A percentile compares a stretch with the other conserved stretches of the same genome.
Conservation (phyloP, 2,329 filamentous ascomycete species). For the Didymella sp. region DNA sequence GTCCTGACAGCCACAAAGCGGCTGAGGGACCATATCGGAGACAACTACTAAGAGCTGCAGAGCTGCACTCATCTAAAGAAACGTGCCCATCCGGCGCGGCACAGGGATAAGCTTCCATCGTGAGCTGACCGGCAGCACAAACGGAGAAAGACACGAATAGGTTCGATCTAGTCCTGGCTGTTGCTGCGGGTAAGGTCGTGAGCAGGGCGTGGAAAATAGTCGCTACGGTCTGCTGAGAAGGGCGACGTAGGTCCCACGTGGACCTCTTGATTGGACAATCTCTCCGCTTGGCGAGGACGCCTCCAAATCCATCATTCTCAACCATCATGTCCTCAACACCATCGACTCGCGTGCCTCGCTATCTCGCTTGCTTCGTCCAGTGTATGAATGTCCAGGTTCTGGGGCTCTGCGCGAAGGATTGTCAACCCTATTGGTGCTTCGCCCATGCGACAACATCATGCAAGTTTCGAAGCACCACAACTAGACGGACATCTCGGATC, state of each 20-base stretch:
- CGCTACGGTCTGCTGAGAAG: conserved; percentile 7
- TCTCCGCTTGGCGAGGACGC: conserved; percentile 7
- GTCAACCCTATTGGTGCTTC: background rate
- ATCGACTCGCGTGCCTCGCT: background rate
- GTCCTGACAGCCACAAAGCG: conserved; percentile 7
- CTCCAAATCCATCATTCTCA: conserved; percentile 1
- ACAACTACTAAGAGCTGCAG: background rate
- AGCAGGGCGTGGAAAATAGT: conserved; percentile 3
- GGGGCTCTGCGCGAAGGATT: background rate
- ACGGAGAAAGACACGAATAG: background rate
- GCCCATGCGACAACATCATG: background rate
- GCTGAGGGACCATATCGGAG: conserved; percentile 2
- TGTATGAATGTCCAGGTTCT: background rate
- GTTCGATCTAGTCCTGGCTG: background rate
- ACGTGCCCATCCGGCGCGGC: background rate
- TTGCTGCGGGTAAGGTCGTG: background rate
- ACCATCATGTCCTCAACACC: background rate
- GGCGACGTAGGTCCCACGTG: conserved; percentile 8
- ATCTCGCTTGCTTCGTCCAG: background rate
- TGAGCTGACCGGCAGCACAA: conserved; percentile 4
- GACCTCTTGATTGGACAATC: conserved; percentile 10
- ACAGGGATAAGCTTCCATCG: background rate
- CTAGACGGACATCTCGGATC: background rate
- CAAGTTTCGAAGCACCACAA: background rate
- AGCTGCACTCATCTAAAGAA: background rate